Percentiles rank a stretch among this genome's conserved stretches.
phyloP scores from a whole-genome alignment of 2,329 filamentous ascomycete species.

The Fonsecaea erecta region DNA sequence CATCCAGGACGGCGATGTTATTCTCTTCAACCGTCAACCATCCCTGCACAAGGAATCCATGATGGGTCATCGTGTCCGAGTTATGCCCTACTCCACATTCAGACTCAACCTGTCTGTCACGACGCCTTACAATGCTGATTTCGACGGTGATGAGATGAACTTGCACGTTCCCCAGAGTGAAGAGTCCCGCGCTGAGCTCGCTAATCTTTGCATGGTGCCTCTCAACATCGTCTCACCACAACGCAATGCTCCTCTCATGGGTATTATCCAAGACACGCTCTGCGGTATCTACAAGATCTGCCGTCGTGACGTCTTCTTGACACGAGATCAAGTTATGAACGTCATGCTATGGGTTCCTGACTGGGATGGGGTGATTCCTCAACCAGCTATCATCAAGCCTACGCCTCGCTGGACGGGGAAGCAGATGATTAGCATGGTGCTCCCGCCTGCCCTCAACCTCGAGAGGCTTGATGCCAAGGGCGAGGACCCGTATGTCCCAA shows the following conservation, averaged over 20 bases:
- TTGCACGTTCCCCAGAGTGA: slow-evolving; percentile 98
- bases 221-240: slow-evolving; percentile 98
- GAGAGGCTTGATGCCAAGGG: slow-evolving; percentile 66
- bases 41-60: slow-evolving; percentile 99
- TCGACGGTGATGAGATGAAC: slow-evolving; percentile 99
- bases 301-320: slow-evolving; percentile 87
- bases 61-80: slow-evolving; percentile 97
- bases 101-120: slow-evolving; percentile 96
- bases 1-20: slow-evolving; percentile 92
- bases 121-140: slow-evolving; percentile 99
- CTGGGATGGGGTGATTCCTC: slow-evolving; percentile 94
- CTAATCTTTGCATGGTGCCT: slow-evolving; percentile 95
- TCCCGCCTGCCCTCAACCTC: slow-evolving; percentile 83
- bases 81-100: slow-evolving; percentile 99
- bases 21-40: slow-evolving; percentile 99
- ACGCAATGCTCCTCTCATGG: slow-evolving; percentile 96
- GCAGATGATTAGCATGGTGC: slow-evolving; percentile 91
- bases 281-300: slow-evolving; percentile 97
- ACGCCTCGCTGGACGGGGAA: slow-evolving; percentile 96
- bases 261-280: slow-evolving; percentile 97
- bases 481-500: slow-evolving; percentile 61
- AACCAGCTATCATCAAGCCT: slow-evolving; percentile 92
- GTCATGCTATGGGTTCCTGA: slow-evolving; percentile 95
- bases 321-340: slow-evolving; percentile 92
- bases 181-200: slow-evolving; percentile 93